Percentiles rank a stretch among this genome's conserved stretches.
Conservation (phyloP, 2,329 filamentous ascomycete species). For the Hypoxylon sp. region DNA sequence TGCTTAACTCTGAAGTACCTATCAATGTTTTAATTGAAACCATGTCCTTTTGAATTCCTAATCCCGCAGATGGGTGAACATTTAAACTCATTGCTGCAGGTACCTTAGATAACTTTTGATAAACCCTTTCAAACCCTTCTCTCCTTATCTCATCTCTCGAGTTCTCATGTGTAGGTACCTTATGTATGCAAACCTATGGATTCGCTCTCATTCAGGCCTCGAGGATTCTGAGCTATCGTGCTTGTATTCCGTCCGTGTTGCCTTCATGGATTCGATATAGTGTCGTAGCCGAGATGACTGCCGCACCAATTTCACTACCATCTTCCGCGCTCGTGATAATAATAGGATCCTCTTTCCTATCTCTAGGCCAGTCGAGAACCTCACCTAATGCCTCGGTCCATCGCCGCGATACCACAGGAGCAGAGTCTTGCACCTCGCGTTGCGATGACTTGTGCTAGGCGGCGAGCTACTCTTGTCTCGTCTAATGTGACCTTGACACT, state of each 20-base stretch:
- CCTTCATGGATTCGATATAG: constrained; percentile 74
- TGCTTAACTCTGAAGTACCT: constrained; percentile 9
- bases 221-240: background rate
- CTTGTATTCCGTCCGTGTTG: constrained; percentile 71
- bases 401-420: constrained; percentile 94
- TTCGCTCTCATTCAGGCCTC: background rate
- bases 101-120: no score
- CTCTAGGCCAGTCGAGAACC: constrained; percentile 94
- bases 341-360: constrained; percentile 85
- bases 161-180: no score
- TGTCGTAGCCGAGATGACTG: constrained; percentile 85
- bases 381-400: constrained; percentile 91
- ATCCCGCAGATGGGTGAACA: no score
- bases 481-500: constrained; percentile 6
- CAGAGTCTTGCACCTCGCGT: constrained; percentile 93
- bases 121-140: no score
- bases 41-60: no score
- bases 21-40: no score
- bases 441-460: constrained; percentile 70
- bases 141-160: no score
- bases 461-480: constrained; percentile 15
- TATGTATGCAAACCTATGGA: no score
- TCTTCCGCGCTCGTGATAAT: constrained; percentile 92
- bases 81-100: no score
- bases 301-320: constrained; percentile 94